Evolutionary conservation across 306 rosid genomes (phyloP).

Genomic region (Begonia fuchsioides): DNA sequence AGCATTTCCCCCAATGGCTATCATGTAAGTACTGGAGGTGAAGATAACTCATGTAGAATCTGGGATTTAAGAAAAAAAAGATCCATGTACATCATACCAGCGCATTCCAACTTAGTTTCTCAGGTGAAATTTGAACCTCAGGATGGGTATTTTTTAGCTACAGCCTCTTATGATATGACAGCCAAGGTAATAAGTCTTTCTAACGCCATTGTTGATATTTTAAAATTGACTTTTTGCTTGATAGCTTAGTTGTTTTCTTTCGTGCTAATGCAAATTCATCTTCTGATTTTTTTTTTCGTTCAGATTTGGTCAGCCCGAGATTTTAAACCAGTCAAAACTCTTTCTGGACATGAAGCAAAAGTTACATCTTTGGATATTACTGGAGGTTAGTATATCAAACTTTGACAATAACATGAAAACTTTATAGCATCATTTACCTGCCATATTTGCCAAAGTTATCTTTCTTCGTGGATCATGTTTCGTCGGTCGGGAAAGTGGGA

Average conservation of each 20-base stretch:
- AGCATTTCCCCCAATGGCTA: slow-evolving; percentile 85
- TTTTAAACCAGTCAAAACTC: slow-evolving; percentile 81
- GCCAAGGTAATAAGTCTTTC: slow-evolving; percentile 67
- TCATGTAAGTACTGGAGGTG: slow-evolving; percentile 82
- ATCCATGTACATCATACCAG: slow-evolving; percentile 73
- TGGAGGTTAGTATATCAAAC: slow-evolving; percentile 36
- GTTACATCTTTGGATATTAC: slow-evolving; percentile 69
- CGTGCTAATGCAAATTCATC: slow-evolving; percentile 4
- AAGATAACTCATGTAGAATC: slow-evolving; percentile 79
- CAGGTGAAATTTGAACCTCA: slow-evolving; percentile 91
- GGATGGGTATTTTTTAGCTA: slow-evolving; percentile 89
- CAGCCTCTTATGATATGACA: slow-evolving; percentile 87
- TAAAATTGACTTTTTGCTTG: slow-evolving; percentile 1
- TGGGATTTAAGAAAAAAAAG: slow-evolving; percentile 92
- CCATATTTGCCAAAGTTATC: too few relatives aligned
- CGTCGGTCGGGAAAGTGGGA: too few relatives aligned
- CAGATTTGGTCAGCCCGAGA: slow-evolving; percentile 95
- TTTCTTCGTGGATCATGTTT: too few relatives aligned
- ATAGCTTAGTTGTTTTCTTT: slow-evolving; percentile 4
- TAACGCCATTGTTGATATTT: background rate
- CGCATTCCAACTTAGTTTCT: slow-evolving; percentile 81
- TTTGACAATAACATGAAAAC: background rate
- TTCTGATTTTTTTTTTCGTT: slow-evolving; percentile 12
- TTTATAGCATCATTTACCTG: too few relatives aligned
- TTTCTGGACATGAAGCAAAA: slow-evolving; percentile 88